Conservation (phyloP, 1,139 yeast genomes). For the Debaryomycetaceae sp. region DNA sequence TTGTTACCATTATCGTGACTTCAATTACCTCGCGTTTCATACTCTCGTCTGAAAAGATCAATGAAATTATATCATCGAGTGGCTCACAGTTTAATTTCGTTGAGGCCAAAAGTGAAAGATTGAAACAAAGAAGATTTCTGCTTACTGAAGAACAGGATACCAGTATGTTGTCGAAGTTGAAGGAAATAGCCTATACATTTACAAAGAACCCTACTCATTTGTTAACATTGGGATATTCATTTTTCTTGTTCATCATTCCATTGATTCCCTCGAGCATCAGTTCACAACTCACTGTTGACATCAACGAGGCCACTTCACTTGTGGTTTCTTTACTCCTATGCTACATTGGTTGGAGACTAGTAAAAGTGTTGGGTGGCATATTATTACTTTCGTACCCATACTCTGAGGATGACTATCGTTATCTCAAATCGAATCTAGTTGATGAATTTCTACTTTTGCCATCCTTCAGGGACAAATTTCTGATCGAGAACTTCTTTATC, state of each 20-base stretch:
- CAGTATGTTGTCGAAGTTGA: conserved; percentile 2
- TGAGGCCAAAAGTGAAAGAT: conserved; percentile 6
- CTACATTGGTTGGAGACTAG: conserved; percentile 53
- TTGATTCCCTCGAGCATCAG: conserved; percentile 27
- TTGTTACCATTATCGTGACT: conserved; percentile 28
- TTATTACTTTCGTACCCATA: conserved; percentile 53
- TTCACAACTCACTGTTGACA: conserved; percentile 31
- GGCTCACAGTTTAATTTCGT: conserved; percentile 3
- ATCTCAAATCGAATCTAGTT: conserved; percentile 30
- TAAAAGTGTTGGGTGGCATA: conserved; percentile 49
- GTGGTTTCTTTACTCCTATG: conserved; percentile 48
- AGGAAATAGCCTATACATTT: conserved; percentile 10
- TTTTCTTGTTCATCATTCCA: conserved; percentile 32
- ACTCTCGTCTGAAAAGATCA: conserved; percentile 31
- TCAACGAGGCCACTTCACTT: conserved; percentile 51
- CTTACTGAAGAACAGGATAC: background rate
- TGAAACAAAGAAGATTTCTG: background rate
- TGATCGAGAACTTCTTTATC: conserved; percentile 47
- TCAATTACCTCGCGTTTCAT: conserved; percentile 36
- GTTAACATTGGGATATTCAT: conserved; percentile 56
- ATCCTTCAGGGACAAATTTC: conserved; percentile 47
- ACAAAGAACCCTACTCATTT: conserved; percentile 60
- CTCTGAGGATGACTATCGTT: conserved; percentile 35
- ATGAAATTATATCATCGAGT: conserved; percentile 26
- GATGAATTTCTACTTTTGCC: conserved; percentile 43